These are phyloP conservation scores for Paracamarosporium sp. DNA, from an alignment of 2,329 filamentous ascomycete species.

Conservation along the genomic window DNA sequence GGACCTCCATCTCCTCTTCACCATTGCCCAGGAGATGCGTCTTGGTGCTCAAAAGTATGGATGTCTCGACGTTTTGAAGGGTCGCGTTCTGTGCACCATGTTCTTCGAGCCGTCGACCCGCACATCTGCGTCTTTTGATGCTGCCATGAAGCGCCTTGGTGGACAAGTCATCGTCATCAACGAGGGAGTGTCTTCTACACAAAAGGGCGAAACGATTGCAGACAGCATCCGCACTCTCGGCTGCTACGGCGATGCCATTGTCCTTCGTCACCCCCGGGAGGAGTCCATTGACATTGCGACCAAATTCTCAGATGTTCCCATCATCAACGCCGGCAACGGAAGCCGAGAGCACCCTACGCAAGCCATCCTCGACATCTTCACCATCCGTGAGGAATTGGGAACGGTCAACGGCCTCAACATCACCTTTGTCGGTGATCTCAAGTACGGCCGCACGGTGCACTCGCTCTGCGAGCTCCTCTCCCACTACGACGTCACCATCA, in stretches of 20 bases:
- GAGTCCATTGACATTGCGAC: conserved; percentile 80
- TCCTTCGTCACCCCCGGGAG: conserved; percentile 91
- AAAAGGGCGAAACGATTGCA: conserved; percentile 93
- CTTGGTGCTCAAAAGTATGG: conserved; percentile 92
- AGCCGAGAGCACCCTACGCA: conserved; percentile 96
- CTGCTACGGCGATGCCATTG: conserved; percentile 93
- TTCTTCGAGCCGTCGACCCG: conserved; percentile 98
- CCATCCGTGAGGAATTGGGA: conserved; percentile 95
- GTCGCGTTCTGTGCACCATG: conserved; percentile 85
- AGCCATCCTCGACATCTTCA: conserved; percentile 96
- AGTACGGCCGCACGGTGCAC: conserved; percentile 93
- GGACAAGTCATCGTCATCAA: conserved; percentile 83
- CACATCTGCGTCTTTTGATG: conserved; percentile 94
- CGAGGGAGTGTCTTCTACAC: conserved; percentile 83
- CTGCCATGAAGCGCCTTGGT: conserved; percentile 97
- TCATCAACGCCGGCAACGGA: conserved; percentile 97
- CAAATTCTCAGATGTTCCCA: conserved; percentile 86
- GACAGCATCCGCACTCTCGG: conserved; percentile 93
- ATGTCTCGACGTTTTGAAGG: conserved; percentile 84
- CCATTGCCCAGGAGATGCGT: conserved; percentile 96
- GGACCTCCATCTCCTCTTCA: conserved; percentile 93
- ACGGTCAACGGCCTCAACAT: conserved; percentile 95
- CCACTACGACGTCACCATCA: conserved; percentile 93
- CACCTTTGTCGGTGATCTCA: conserved; percentile 92
- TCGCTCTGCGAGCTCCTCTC: conserved; percentile 91